These are phyloP conservation scores for Cadophora sp. DNA, from an alignment of 2,329 filamentous ascomycete genomes.

Conservation along the genomic window DNA sequence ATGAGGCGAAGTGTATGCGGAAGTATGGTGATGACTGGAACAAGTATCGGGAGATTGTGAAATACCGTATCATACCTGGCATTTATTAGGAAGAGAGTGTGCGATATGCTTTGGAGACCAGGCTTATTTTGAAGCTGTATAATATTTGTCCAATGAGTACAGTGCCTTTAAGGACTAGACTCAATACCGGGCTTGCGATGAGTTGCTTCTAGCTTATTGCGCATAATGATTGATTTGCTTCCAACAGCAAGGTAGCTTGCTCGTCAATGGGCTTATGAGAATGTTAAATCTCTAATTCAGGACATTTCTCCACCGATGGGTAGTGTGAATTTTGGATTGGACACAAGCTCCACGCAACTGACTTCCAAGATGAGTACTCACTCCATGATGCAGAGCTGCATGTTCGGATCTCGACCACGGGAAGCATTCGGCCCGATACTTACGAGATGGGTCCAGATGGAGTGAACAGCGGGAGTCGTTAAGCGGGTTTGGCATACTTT, in stretches of 20 bases:
- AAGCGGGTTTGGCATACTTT: neutral
- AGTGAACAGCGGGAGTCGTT: neutral
- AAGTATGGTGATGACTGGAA: constrained; percentile 97
- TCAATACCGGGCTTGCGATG: neutral
- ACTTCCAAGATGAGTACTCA: neutral
- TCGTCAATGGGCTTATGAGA: neutral
- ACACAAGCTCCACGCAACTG: neutral
- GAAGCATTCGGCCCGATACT: constrained; percentile 7
- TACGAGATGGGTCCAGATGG: neutral
- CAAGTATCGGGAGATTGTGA: constrained; percentile 82
- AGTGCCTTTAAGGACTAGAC: neutral
- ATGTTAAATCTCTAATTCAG: neutral
- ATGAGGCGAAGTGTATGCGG: constrained; percentile 87
- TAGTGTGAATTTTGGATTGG: neutral
- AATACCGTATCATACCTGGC: constrained; percentile 75
- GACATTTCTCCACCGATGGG: neutral
- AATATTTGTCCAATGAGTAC: neutral
- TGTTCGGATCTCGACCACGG: neutral
- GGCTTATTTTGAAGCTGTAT: constrained; percentile 13
- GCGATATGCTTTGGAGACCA: neutral
- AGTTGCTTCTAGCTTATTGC: neutral
- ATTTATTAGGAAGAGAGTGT: constrained; percentile 65
- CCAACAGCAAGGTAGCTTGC: neutral
- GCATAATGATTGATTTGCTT: neutral
- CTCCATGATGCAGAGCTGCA: constrained; percentile 1